Percentiles rank a stretch among this genome's conserved stretches.
phyloP scores from a whole-genome alignment of 768 basidiomycete genomes.

The Tylopilus intermedius region DNA sequence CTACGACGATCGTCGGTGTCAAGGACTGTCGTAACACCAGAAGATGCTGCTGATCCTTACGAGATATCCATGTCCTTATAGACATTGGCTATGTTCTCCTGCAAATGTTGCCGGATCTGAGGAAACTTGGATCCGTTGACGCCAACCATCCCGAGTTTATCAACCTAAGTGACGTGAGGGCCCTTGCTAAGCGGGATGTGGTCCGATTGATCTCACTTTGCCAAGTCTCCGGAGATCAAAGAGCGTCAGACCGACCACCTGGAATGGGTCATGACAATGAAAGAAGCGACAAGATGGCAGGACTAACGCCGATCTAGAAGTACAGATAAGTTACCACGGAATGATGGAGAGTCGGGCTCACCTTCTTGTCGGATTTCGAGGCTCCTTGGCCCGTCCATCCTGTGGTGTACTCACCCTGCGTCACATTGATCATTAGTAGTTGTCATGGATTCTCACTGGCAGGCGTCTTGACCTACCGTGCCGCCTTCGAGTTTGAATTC shows the following conservation, averaged over 20 bases:
- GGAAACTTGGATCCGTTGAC: constrained; percentile 87
- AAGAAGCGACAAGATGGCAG: constrained; percentile 3
- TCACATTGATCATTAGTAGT: not conserved
- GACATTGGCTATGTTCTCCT: constrained; percentile 73
- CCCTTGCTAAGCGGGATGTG: not conserved
- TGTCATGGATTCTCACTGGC: too few relatives aligned
- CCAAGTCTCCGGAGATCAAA: constrained; percentile 84
- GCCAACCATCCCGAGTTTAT: constrained; percentile 80
- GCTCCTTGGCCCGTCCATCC: constrained; percentile 92
- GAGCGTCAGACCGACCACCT: constrained; percentile 87
- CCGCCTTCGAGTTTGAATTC: constrained; percentile 35
- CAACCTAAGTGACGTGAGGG: constrained; percentile 42
- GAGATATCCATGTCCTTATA: constrained; percentile 86
- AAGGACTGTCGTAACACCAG: not conserved
- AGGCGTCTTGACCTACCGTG: constrained; percentile 29
- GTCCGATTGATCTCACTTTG: constrained; percentile 43
- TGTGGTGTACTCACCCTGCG: constrained; percentile 85
- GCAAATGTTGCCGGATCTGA: constrained; percentile 73
- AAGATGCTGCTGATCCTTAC: constrained; percentile 38
- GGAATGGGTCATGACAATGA: constrained; percentile 13
- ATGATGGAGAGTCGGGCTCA: constrained; percentile 25
- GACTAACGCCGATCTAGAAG: constrained; percentile 61
- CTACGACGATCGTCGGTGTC: constrained; percentile 31
- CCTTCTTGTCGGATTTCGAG: constrained; percentile 93
- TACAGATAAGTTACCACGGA: not conserved